Base-by-base conservation (phyloP, 2,329 filamentous ascomycete genomes). In the Taxawa tesnikishii region DNA sequence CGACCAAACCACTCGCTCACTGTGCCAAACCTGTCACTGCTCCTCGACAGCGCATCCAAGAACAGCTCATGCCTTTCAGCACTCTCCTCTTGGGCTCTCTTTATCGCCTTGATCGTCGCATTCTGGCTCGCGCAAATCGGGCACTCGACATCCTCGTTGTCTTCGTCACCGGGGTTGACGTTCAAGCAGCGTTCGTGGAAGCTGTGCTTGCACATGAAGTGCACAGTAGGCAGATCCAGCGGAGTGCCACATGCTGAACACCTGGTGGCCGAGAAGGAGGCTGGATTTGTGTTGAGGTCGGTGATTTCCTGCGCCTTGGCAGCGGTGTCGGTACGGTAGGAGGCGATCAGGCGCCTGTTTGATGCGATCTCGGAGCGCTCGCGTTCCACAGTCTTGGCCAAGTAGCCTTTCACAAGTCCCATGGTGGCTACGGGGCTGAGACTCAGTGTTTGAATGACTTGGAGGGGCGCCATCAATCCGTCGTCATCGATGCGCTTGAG, bases 161-260 rank as follows among this genome's bases (percentile, higher is more conserved):
- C 66, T 17, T 61, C 59, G 3, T 60, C 59, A 3, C 51, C 55
- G 4, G 51, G 55, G 6, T 47, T 44, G 4, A 67, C 63, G 50
- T 83, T 82, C 26, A 98, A 62, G 55, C 88, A 98, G 28, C 83
- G 70, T 59, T 93, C 83, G 53, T 98, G 90, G 65, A 94, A 98
- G 38, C 79, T 87, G 55, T 98, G 90, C 55, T 93, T 94, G 63
- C 90, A 98, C 41, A 98, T 59, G 54, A 98, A 98, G 53, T 98
- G 90, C 29, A 98, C 87, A 0, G 79, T 83, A 0, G 90, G 90
- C 9, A 96, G 65, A 43, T 94, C 87, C 12, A 96, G 67, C 15
- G 73, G 68, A 23, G 75, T 71, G 11, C 75, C 75, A 53, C 90
- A 98, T 31, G 81, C 77, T 16, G 80, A 78, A 54, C 90, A 98